phyloP scores from a whole-genome alignment of 1,139 yeast species.

The Suhomyces chickasaworum region DNA sequence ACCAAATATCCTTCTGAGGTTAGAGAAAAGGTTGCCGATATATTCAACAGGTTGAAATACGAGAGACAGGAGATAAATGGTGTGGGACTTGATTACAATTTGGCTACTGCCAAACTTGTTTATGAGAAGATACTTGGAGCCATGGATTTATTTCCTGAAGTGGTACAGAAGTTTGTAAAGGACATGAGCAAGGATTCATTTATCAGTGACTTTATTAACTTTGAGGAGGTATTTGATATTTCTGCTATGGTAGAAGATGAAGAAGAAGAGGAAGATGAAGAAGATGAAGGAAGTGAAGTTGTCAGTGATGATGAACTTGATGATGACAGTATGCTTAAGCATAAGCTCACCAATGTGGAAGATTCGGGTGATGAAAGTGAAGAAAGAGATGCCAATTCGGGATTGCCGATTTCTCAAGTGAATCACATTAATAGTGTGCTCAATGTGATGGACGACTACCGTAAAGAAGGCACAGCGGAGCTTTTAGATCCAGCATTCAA shows the following conservation, averaged over 20 bases:
- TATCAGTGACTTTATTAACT: conserved; percentile 34
- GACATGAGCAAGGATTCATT: conserved; percentile 33
- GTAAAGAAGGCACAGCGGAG: conserved; percentile 20
- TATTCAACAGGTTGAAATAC: conserved; percentile 22
- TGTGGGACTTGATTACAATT: conserved; percentile 25
- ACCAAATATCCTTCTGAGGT: conserved; percentile 19
- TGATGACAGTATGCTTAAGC: conserved; percentile 14
- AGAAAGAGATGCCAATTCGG: conserved; percentile 4
- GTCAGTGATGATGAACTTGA: conserved; percentile 17
- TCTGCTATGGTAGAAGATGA: conserved; percentile 10
- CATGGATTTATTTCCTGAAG: conserved; percentile 22
- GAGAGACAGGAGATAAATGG: conserved; percentile 17
- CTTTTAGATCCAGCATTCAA: conserved; percentile 30
- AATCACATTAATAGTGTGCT: conserved; percentile 13
- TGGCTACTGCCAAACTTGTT: conserved; percentile 29
- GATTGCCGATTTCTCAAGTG: conserved; percentile 11
- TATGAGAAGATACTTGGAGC: conserved; percentile 28
- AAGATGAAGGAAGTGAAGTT: conserved; percentile 17
- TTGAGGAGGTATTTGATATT: conserved; percentile 21
- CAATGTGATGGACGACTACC: conserved; percentile 6
- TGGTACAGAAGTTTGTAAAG: conserved; percentile 25
- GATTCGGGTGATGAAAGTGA: conserved; percentile 19
- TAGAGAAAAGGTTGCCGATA: conserved; percentile 17
- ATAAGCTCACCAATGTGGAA: conserved; percentile 14
- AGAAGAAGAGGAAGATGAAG: conserved; percentile 12